Evolutionary conservation across 331 rosid species (phyloP).

Genomic region (Ulmus americana): DNA sequence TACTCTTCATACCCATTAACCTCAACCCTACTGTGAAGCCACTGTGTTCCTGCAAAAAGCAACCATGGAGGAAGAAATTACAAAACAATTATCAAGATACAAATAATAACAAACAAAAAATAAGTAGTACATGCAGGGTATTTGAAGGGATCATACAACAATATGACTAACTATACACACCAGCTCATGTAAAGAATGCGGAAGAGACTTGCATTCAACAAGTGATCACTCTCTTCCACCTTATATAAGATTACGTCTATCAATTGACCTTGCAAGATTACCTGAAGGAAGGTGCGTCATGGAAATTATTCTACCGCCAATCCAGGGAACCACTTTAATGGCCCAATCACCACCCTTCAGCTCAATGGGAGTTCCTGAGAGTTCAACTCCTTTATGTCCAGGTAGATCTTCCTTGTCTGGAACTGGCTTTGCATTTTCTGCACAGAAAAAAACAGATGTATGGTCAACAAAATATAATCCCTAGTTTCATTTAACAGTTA

Average conservation of each 20-base stretch:
- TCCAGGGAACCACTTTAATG: conserved; percentile 80
- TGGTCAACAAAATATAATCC: conserved; percentile 3
- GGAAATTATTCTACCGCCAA: conserved; percentile 89
- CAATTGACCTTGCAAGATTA: conserved; percentile 25
- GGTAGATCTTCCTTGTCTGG: conserved; percentile 60
- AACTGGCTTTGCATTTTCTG: conserved; percentile 63
- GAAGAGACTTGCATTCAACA: too few relatives aligned
- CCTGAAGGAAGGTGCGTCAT: conserved; percentile 85
- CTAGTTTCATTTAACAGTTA: background rate
- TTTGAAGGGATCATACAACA: too few relatives aligned
- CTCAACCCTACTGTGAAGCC: conserved; percentile 88
- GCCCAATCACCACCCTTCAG: conserved; percentile 65
- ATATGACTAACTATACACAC: too few relatives aligned
- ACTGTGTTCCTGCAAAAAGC: conserved; percentile 57
- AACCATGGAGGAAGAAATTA: background rate
- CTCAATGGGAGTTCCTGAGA: conserved; percentile 65
- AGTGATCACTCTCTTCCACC: background rate
- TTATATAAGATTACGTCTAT: background rate
- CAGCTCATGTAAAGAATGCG: too few relatives aligned
- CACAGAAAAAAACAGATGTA: conserved; percentile 11
- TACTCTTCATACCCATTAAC: conserved; percentile 82
- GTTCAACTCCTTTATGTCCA: conserved; percentile 54
- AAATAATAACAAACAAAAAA: too few relatives aligned
- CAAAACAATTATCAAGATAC: background rate
- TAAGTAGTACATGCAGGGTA: too few relatives aligned